Conservation (phyloP, 768 basidiomycete species). For the Mrakia blollopis region DNA sequence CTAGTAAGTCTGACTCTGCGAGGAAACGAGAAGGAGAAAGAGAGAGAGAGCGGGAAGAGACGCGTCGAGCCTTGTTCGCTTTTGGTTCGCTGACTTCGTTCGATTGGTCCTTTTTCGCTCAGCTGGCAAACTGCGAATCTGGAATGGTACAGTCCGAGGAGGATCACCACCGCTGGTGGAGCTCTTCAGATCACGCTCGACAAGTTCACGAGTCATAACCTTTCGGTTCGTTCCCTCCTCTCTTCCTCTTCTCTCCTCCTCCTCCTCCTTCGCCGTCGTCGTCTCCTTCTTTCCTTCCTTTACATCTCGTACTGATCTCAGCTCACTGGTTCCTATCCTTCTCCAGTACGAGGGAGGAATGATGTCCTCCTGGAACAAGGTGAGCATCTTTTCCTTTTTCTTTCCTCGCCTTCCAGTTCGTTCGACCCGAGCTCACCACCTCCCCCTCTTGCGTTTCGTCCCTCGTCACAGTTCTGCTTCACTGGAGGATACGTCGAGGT, state of each 20-base stretch:
- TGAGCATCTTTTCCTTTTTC: too few relatives aligned
- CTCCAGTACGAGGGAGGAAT: slow-evolving; percentile 60
- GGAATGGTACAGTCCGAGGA: slow-evolving; percentile 67
- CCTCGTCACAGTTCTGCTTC: slow-evolving; percentile 73
- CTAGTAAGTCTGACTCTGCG: not conserved
- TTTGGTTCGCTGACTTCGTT: not conserved
- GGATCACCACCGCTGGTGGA: slow-evolving; percentile 65
- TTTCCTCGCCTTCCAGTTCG: too few relatives aligned
- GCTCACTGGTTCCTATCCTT: too few relatives aligned
- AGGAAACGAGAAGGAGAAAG: not conserved
- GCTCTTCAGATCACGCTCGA: slow-evolving; percentile 68
- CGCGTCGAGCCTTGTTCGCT: not conserved
- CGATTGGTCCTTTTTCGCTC: not conserved
- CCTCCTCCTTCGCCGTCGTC: too few relatives aligned
- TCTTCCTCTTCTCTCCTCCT: too few relatives aligned
- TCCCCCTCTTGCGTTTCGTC: too few relatives aligned
- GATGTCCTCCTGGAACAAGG: slow-evolving; percentile 18
- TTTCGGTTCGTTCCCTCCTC: slow-evolving; percentile 40
- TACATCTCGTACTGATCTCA: too few relatives aligned
- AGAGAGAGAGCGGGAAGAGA: too few relatives aligned
- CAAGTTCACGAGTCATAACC: slow-evolving; percentile 59
- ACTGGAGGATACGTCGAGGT: slow-evolving; percentile 74
- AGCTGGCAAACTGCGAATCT: slow-evolving; percentile 4
- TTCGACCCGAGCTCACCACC: too few relatives aligned
- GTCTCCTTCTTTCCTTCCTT: too few relatives aligned